Conservation (phyloP, 345 rosid species). For the Syzygium aqueum region DNA sequence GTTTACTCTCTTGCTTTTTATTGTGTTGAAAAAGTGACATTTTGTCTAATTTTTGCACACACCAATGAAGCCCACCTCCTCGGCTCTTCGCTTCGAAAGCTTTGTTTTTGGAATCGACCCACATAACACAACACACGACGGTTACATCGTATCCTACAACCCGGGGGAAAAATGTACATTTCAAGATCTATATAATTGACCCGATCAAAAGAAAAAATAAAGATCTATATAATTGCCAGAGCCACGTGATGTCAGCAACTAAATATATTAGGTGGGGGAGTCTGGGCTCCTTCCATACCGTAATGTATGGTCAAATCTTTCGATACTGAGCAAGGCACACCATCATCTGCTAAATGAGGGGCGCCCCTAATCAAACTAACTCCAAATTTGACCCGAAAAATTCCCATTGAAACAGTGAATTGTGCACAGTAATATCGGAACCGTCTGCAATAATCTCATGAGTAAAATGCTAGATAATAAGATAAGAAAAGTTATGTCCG, state of each 20-base stretch:
- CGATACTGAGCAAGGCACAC: neutral
- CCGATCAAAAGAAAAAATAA: too few species aligned
- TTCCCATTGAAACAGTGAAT: neutral
- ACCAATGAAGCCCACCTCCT: neutral
- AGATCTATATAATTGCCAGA: neutral
- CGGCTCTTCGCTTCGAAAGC: neutral
- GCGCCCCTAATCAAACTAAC: neutral
- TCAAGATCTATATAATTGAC: neutral
- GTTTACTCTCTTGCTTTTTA: neutral
- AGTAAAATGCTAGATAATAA: too few species aligned
- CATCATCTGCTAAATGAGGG: neutral
- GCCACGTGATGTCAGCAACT: neutral
- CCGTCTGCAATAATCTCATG: neutral
- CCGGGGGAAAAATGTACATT: neutral
- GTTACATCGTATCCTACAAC: neutral
- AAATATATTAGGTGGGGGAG: neutral
- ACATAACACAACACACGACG: neutral
- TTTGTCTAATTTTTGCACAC: neutral
- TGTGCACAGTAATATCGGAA: neutral
- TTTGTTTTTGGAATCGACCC: neutral
- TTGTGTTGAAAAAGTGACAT: neutral
- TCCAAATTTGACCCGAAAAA: neutral
- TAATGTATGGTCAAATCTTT: neutral
- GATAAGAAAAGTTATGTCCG: too few species aligned
- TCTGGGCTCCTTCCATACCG: neutral